A percentile compares a stretch with the other conserved stretches of the same genome.
phyloP scores from a whole-genome alignment of 106 monocot genomes.

The Allium fistulosum region DNA sequence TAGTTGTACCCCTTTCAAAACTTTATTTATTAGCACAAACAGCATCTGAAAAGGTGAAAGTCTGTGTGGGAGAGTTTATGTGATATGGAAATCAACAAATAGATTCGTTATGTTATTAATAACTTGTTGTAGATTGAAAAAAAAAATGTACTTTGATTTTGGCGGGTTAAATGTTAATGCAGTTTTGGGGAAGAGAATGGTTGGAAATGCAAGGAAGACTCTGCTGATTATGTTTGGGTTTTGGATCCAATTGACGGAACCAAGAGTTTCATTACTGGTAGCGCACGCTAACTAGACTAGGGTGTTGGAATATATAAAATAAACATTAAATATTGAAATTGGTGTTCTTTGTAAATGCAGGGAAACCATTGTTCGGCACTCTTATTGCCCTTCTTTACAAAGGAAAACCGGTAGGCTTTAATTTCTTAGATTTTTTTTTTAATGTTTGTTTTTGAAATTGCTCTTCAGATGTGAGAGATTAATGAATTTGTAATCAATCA shows the following conservation, averaged over 20 bases:
- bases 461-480: too few relatives aligned
- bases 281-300: neutral
- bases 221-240: constrained; percentile 93
- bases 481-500: too few relatives aligned
- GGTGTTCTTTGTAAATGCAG: constrained; percentile 31
- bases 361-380: constrained; percentile 94
- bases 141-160: neutral
- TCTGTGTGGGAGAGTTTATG: too few relatives aligned
- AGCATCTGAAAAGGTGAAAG: too few relatives aligned
- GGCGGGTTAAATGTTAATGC: constrained; percentile 7
- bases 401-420: constrained; percentile 65
- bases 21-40: too few relatives aligned
- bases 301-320: neutral
- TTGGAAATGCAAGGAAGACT: constrained; percentile 71
- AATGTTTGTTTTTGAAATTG: neutral
- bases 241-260: constrained; percentile 99
- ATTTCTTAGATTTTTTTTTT: neutral
- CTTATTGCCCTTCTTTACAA: constrained; percentile 83
- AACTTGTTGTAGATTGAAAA: neutral
- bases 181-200: constrained; percentile 99
- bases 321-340: neutral
- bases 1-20: too few relatives aligned
- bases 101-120: constrained; percentile 3
- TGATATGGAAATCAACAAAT: constrained; percentile 23
- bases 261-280: constrained; percentile 99